Evolutionary conservation across 768 basidiomycete species (phyloP).

Genomic region (Pleurotus platypus): DNA sequence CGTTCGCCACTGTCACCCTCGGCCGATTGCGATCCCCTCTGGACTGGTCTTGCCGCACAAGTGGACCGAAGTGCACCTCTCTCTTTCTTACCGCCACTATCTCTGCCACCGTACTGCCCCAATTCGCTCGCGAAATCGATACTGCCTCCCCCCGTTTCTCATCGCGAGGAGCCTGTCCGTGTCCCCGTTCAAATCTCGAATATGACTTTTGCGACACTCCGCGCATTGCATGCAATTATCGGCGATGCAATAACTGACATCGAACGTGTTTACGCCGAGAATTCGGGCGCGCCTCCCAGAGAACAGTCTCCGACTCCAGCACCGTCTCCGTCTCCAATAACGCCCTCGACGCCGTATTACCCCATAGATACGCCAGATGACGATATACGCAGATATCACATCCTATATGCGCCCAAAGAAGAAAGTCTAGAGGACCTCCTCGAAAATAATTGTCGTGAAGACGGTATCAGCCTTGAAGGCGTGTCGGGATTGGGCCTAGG

Average conservation of each 20-base stretch:
- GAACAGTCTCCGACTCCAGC: conserved; percentile 12
- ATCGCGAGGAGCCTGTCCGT: neutral
- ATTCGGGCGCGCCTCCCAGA: neutral
- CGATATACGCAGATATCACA: neutral
- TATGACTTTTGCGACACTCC: conserved; percentile 63
- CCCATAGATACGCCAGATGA: conserved; percentile 1
- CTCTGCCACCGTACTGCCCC: neutral
- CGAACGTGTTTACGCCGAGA: conserved; percentile 47
- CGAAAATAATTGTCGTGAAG: neutral
- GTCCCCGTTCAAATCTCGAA: neutral
- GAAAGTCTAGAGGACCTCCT: neutral
- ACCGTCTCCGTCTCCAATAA: conserved; percentile 14
- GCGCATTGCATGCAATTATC: conserved; percentile 62
- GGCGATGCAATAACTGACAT: conserved; percentile 69
- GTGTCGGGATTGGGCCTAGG: neutral
- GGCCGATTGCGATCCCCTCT: conserved; percentile 6
- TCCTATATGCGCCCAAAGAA: neutral
- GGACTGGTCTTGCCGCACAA: neutral
- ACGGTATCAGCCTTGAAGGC: neutral
- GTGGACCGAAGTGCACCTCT: neutral
- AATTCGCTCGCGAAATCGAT: neutral
- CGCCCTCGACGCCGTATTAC: conserved; percentile 8
- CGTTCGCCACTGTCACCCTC: neutral
- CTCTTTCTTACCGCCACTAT: conserved; percentile 1
- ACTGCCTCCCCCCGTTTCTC: neutral